These are phyloP conservation scores for Candida freyschussii DNA, from an alignment of 1,139 yeast species.

Conservation along the genomic window DNA sequence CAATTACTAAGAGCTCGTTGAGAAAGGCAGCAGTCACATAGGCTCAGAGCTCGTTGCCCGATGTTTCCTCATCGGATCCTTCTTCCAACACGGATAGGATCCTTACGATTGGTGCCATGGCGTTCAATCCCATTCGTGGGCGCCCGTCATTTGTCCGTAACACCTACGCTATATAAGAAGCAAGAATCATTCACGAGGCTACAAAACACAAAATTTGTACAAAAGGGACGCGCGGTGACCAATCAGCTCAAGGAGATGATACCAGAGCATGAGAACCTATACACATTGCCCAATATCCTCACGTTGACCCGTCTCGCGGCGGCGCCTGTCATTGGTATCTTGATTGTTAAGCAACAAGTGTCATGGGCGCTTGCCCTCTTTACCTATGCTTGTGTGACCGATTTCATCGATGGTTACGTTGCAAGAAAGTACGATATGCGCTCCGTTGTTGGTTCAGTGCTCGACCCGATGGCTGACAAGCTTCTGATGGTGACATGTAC, in stretches of 20 bases:
- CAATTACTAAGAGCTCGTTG: too few species aligned
- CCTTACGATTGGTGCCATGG: too few species aligned
- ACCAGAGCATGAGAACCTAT: conserved; percentile 53
- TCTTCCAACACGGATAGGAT: neutral
- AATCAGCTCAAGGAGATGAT: conserved; percentile 27
- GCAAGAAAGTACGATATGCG: conserved; percentile 77
- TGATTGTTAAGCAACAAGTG: conserved; percentile 58
- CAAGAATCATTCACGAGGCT: neutral
- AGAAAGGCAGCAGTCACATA: neutral
- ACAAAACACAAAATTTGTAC: neutral
- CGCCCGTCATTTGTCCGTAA: too few species aligned
- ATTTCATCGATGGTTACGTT: conserved; percentile 83
- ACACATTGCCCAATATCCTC: conserved; percentile 79
- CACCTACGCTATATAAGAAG: neutral
- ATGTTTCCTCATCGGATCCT: neutral
- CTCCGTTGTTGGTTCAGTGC: conserved; percentile 81
- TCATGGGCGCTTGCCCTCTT: conserved; percentile 66
- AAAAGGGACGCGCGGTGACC: too few species aligned
- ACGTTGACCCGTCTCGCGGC: conserved; percentile 73
- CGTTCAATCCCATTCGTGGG: too few species aligned
- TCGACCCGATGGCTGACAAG: conserved; percentile 97
- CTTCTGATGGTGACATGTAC: conserved; percentile 85
- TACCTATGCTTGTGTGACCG: conserved; percentile 83
- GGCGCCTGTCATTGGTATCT: conserved; percentile 82
- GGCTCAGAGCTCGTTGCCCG: conserved; percentile 2